Base-by-base conservation (phyloP, 495 filamentous ascomycete species). In the Xylaria venustula region DNA sequence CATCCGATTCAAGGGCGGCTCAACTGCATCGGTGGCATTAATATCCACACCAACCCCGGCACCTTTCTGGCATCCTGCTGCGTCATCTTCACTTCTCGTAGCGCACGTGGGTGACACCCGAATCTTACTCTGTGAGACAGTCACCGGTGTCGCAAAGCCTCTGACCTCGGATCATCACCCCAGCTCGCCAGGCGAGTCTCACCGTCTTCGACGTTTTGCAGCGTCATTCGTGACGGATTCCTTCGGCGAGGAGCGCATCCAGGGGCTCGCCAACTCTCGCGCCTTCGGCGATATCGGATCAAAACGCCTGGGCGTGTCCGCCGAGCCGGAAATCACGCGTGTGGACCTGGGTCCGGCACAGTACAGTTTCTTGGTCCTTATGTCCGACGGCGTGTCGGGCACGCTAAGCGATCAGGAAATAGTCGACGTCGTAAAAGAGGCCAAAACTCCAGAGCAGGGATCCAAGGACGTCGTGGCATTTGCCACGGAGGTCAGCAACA, bases 191-290 rank as follows among this genome's bases (percentile, higher is more conserved):
- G 76, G 84, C 54, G 94, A 98, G 76, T 86, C 89, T 12, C 86
- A 83, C 52, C 85, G 94, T 22, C 83, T 98, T 32, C 87, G 92
- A 5, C 88, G 93, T 52, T 97, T 90, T 67, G 90, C 91, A 12
- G 79, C 88, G 15, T 90, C 88, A 0, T 93, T 98, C 64, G 86
- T 95, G 22, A 96, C 93, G 0, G 94, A 98, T 71, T 94, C 91
- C 15, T 98, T 98, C 68, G 94, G 94, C 67, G 95, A 98, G 73
- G 95, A 98, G 72, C 91, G 94, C 61, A 92, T 98, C 77, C 86
- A 86, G 53, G 92, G 93, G 0, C 84, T 98, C 0, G 94, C 94
- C 66, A 98, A 98, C 75, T 93, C 90, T 8, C 90, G 94, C 6
- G 82, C 93, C 2, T 97, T 98, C 66, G 94, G 94, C 30, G 94